These are phyloP conservation scores for Clavispora santaluciae DNA, from an alignment of 805 yeast species.

Conservation along the genomic window DNA sequence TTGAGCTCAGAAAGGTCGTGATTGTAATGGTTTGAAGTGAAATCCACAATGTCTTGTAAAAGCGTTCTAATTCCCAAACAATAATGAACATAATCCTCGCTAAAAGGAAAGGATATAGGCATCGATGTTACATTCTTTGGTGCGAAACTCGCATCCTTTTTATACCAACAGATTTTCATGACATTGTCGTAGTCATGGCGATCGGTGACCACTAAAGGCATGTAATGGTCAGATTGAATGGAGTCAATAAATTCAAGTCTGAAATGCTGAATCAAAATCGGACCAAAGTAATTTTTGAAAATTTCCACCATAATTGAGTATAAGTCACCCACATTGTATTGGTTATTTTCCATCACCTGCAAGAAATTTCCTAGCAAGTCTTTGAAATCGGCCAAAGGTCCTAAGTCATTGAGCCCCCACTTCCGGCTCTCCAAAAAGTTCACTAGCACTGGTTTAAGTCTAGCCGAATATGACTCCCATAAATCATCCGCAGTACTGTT, in stretches of 20 bases:
- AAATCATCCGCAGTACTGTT: slow-evolving; percentile 62
- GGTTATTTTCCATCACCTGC: slow-evolving; percentile 72
- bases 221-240: slow-evolving; percentile 76
- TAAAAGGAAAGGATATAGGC: slow-evolving; percentile 68
- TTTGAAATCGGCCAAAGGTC: slow-evolving; percentile 51
- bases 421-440: slow-evolving; percentile 40
- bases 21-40: slow-evolving; percentile 59
- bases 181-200: slow-evolving; percentile 57
- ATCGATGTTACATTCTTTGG: slow-evolving; percentile 47
- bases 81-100: slow-evolving; percentile 80
- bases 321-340: slow-evolving; percentile 53
- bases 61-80: slow-evolving; percentile 71
- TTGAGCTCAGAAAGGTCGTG: slow-evolving; percentile 56
- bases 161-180: slow-evolving; percentile 65
- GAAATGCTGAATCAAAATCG: slow-evolving; percentile 50
- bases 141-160: slow-evolving; percentile 44
- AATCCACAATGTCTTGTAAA: slow-evolving; percentile 57
- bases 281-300: slow-evolving; percentile 57
- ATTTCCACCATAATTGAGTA: slow-evolving; percentile 56
- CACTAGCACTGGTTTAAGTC: slow-evolving; percentile 55
- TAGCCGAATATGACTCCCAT: slow-evolving; percentile 65
- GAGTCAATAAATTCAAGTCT: slow-evolving; percentile 54
- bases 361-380: slow-evolving; percentile 63
- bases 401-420: slow-evolving; percentile 26
- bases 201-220: slow-evolving; percentile 74